Conservation (phyloP, 805 yeast genomes). For the Zygosaccharomyces pseudorouxii region DNA sequence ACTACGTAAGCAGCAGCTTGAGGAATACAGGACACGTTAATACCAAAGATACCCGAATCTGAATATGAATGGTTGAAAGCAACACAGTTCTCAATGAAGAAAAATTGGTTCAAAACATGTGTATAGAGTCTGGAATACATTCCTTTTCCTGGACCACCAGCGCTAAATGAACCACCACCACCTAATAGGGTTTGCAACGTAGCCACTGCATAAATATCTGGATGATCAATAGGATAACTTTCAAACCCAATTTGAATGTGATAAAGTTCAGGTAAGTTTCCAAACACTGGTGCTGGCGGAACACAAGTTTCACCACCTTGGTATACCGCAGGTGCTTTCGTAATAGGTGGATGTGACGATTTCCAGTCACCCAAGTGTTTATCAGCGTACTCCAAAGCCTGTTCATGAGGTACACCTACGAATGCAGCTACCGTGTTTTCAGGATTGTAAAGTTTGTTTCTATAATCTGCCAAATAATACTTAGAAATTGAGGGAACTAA, state of each 20-base stretch:
- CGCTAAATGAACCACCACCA: slow-evolving; percentile 96
- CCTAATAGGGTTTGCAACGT: slow-evolving; percentile 86
- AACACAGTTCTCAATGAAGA: slow-evolving; percentile 82
- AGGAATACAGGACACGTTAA: slow-evolving; percentile 78
- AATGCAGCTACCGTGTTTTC: slow-evolving; percentile 79
- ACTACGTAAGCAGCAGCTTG: slow-evolving; percentile 81
- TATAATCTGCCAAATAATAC: slow-evolving; percentile 53
- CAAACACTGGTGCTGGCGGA: slow-evolving; percentile 51
- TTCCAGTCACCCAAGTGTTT: slow-evolving; percentile 62
- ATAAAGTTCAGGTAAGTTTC: slow-evolving; percentile 71
- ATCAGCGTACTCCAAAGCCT: slow-evolving; percentile 60
- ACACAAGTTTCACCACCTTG: slow-evolving; percentile 56
- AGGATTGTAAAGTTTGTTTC: slow-evolving; percentile 66
- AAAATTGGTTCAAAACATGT: slow-evolving; percentile 83
- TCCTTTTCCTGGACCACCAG: slow-evolving; percentile 99
- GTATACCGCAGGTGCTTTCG: slow-evolving; percentile 43
- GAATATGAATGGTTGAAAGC: slow-evolving; percentile 87
- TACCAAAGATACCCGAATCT: slow-evolving; percentile 88
- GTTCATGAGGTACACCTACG: slow-evolving; percentile 72
- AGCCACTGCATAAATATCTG: slow-evolving; percentile 87
- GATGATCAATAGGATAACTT: slow-evolving; percentile 75
- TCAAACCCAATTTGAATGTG: slow-evolving; percentile 87
- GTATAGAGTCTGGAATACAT: slow-evolving; percentile 95
- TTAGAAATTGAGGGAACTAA: slow-evolving; percentile 52
- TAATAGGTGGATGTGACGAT: slow-evolving; percentile 24